Evolutionary conservation across 1,284 basidiomycete species (phyloP).

Genomic region (Mycena sp.): DNA sequence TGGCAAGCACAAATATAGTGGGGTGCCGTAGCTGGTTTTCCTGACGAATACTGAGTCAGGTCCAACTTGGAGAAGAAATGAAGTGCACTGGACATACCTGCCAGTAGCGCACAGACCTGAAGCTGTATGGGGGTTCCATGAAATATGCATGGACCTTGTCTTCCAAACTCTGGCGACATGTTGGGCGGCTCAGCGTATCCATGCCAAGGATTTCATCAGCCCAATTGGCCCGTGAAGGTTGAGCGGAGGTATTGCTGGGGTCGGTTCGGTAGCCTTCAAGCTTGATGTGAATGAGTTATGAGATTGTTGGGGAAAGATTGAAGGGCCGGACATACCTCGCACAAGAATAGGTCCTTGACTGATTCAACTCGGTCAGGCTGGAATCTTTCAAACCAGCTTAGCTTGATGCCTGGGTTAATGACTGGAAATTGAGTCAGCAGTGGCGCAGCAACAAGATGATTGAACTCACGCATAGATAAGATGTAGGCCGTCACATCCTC

Average conservation of each 20-base stretch:
- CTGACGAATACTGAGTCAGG: constrained; percentile 7
- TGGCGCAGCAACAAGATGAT: constrained; percentile 25
- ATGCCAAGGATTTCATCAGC: constrained; percentile 1
- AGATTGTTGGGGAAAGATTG: too few species aligned
- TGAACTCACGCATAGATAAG: constrained; percentile 38
- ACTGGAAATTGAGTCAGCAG: not conserved
- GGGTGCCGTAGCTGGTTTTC: constrained; percentile 32
- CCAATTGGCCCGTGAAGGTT: not conserved
- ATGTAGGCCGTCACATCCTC: constrained; percentile 35
- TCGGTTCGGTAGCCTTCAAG: not conserved
- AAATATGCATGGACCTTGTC: not conserved
- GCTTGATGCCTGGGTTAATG: constrained; percentile 18
- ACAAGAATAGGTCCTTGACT: constrained; percentile 5
- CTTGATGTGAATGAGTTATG: too few species aligned
- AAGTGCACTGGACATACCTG: not conserved
- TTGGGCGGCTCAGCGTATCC: not conserved
- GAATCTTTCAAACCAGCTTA: constrained; percentile 4
- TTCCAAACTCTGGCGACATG: not conserved
- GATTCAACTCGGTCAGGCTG: not conserved
- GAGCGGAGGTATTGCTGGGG: not conserved
- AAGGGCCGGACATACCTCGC: not conserved
- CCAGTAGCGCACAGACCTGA: not conserved
- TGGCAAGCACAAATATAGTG: constrained; percentile 27
- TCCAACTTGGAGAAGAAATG: not conserved
- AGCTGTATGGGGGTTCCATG: not conserved